Base-by-base conservation (phyloP, 352 stramenopile genomes). In the Pythium sukuiense region DNA sequence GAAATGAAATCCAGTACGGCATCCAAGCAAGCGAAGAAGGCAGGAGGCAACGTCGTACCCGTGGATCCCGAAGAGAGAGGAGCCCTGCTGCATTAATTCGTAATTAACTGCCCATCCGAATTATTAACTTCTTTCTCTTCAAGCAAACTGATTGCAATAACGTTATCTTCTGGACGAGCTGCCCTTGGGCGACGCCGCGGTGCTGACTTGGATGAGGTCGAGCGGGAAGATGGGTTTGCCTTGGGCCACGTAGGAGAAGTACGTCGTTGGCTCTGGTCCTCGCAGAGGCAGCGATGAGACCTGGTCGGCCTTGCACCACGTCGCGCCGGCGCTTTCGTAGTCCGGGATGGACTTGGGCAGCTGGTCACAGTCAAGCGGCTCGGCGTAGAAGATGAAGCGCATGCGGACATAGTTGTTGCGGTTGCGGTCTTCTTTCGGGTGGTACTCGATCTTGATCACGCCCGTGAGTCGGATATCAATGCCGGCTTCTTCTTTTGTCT, bases 291-390 rank as follows among this genome's bases (percentile, higher is more conserved):
- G 61, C 30, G 69, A 71, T 3, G 63, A 72, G 30, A 95, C 85
- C 59, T 95, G 82, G 43, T 95, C 83, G 14, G 75, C 82, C 3
- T 69, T 59, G 69, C 83, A 92, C 87, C 87, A 95, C 43, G 85
- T 89, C 16, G 87, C 87, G 6, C 87, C 87, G 13, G 79, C 84
- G 50, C 87, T 95, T 67, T 95, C 87, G 52, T 93, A 95, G 56
- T 95, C 85, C n/a, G 87, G 87, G 57, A 95, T 93, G 5, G 85
- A 93, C 65, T 95, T 95, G 13, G 87, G 87, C 9, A 83, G 75
- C 60, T 93, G 85, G 54, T 90, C 79, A 52, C 77, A 86, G 64
- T 95, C 77, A 29, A 93, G 18, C 13, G 87, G 87, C 61, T 93
- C 85, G 32, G 83, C 87, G 59, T 89, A 88, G 60, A 93, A 93